phyloP scores from a whole-genome alignment of 257 asterid genomes.

The Scutellaria minor region DNA sequence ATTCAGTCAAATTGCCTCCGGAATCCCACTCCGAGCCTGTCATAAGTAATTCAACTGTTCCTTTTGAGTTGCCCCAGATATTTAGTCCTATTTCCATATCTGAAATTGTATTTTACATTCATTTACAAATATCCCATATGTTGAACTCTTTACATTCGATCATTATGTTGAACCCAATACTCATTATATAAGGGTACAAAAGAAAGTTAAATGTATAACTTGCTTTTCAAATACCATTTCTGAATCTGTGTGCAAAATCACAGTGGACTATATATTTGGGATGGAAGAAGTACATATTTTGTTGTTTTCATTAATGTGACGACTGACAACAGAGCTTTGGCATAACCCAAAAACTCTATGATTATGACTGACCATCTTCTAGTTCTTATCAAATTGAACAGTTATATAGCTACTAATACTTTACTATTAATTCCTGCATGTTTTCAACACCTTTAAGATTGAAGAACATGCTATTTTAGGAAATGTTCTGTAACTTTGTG shows the following conservation, averaged over 20 bases:
- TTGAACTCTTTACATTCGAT: too few species aligned
- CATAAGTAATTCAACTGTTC: not conserved
- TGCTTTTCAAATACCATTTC: too few species aligned
- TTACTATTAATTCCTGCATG: not conserved
- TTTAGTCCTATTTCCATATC: too few species aligned
- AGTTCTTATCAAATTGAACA: conserved; percentile 17
- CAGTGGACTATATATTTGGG: too few species aligned
- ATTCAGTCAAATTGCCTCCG: not conserved
- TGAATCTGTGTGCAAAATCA: too few species aligned
- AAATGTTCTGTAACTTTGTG: not conserved
- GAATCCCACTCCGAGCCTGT: not conserved
- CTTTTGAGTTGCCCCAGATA: too few species aligned
- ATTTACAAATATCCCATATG: too few species aligned
- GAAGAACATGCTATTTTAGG: conserved; percentile 12
- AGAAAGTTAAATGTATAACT: too few species aligned
- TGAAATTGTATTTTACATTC: too few species aligned
- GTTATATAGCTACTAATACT: conserved; percentile 2
- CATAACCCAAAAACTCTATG: not conserved
- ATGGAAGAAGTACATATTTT: not conserved
- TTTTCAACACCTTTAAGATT: conserved; percentile 16
- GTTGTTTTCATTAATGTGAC: not conserved
- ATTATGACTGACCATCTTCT: conserved; percentile 12
- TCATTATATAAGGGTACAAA: too few species aligned
- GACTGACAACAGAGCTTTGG: conserved; percentile 1
- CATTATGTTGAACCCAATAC: too few species aligned